Base-by-base conservation (phyloP, 352 stramenopile genomes). In the Globisporangium mamillatum region DNA sequence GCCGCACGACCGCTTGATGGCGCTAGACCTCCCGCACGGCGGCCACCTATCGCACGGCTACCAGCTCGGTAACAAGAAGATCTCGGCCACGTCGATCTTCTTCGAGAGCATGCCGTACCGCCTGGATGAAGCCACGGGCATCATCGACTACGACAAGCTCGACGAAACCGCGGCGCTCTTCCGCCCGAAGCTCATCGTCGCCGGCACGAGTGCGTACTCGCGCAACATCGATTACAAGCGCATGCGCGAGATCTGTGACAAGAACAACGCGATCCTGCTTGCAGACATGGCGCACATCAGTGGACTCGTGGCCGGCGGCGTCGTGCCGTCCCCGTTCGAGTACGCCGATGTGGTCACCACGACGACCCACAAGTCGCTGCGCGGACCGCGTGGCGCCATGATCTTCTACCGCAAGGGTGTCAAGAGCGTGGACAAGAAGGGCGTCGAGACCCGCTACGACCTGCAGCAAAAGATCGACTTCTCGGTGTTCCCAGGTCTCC, bases 281-380 rank as follows among this genome's bases (percentile, higher is more conserved):
- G 88, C 97, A 8, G 98, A 99, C 78, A 99, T 99, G 98, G 98
- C 98, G 34, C 98, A 99, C 84, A 99, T 99, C 83, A 98, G 90
- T 27, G 98, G 98, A 48, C 87, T 99, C 25, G 96, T 99, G 48
- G 92, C 97, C 7, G 91, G 88, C 22, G 91, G 96, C 52, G 95
- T 99, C 9, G 97, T 99, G 64, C 97, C 97, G 1, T 97, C 92
- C 29, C 98, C 97, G 27, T 99, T 99, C 70, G 92, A 99, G 57
- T 98, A 97, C 75, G 93, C 94, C 1, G 98, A 99, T 77, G 97
- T 99, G 57, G 98, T 99, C 36, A 99, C 97, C 38, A 99, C 98
- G 18, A 99, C 98, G 46, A 99, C 97, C 50, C 98, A 99, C 90
- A 99, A 99, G 86, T 99, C 93, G 67, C 88, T 99, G 27, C 90